These are phyloP conservation scores for Saccharomycopsis malanga DNA, from an alignment of 805 yeast genomes.

Conservation along the genomic window DNA sequence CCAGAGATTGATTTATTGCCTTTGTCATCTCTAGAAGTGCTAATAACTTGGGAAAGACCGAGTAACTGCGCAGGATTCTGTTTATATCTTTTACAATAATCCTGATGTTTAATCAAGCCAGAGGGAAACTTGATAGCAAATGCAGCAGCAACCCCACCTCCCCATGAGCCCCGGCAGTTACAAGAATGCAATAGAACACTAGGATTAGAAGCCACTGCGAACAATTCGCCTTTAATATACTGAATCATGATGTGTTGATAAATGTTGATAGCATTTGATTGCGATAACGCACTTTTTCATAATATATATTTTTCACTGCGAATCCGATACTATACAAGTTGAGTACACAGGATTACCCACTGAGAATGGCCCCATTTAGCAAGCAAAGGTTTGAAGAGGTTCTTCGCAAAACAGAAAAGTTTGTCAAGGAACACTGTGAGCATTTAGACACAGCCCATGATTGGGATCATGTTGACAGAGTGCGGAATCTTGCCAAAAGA, in stretches of 20 bases:
- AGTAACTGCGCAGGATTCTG: conserved; percentile 32
- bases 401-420: background rate
- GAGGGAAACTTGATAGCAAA: conserved; percentile 49
- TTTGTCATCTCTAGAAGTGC: conserved; percentile 29
- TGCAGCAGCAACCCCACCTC: conserved; percentile 70
- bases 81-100: conserved; percentile 25
- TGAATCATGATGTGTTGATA: background rate
- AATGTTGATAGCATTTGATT: no score
- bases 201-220: conserved; percentile 31
- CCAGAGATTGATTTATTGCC: conserved; percentile 21
- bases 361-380: background rate
- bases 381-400: background rate
- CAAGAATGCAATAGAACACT: conserved; percentile 70
- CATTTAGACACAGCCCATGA: conserved; percentile 16
- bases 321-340: no score
- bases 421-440: conserved; percentile 15
- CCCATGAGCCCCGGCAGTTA: conserved; percentile 75
- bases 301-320: no score
- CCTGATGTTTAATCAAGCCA: conserved; percentile 28
- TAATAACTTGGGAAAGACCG: conserved; percentile 49
- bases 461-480: conserved; percentile 19
- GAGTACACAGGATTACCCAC: no score
- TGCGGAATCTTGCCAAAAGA: conserved; percentile 7
- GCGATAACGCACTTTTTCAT: no score
- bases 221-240: conserved; percentile 55